Conservation (phyloP, 2,329 filamentous ascomycete species). For the Leptographium radiaticola region DNA sequence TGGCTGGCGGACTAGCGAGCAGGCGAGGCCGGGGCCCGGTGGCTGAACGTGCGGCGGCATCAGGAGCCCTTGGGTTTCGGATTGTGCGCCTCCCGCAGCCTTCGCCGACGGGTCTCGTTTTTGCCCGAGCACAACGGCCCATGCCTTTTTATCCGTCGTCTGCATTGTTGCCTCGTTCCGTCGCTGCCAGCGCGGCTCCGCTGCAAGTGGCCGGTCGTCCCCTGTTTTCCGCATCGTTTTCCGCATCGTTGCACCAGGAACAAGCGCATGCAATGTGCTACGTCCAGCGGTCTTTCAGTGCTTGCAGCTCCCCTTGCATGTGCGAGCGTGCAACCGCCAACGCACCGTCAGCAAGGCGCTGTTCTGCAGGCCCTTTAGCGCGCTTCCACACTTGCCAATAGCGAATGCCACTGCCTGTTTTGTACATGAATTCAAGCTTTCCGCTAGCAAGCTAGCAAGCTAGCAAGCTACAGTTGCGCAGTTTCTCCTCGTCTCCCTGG, state of each 20-base stretch:
- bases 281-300: background rate
- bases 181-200: background rate
- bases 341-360: background rate
- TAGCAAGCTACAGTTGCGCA: too few species aligned
- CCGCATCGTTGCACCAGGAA: background rate
- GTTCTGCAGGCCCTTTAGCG: background rate
- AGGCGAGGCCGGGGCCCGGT: background rate
- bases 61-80: background rate
- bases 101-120: background rate
- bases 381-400: background rate
- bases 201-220: background rate
- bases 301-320: background rate
- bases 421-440: background rate
- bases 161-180: background rate
- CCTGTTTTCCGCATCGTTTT: background rate
- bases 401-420: background rate
- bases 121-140: background rate
- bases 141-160: background rate
- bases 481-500: background rate
- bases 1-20: background rate
- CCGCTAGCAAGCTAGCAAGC: background rate
- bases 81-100: background rate
- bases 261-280: background rate
- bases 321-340: background rate
- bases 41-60: background rate